Percentiles rank a stretch among this genome's conserved stretches.
These are phyloP conservation scores for Phialophora chinensis DNA, from an alignment of 2,329 filamentous ascomycete genomes.

Conservation along the genomic window DNA sequence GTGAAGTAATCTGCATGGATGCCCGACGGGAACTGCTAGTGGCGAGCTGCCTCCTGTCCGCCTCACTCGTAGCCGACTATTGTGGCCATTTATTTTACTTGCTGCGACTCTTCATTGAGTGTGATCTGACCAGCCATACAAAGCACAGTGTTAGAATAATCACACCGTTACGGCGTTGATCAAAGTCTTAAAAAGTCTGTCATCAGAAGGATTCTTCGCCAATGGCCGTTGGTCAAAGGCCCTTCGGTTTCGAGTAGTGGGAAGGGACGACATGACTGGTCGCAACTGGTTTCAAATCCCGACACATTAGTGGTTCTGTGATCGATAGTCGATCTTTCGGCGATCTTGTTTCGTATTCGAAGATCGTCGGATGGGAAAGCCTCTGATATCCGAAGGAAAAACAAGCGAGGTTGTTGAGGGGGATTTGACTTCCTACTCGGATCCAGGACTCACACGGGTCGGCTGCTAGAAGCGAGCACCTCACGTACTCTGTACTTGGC, in stretches of 20 bases:
- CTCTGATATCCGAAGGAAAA: not conserved
- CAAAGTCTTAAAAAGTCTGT: not conserved
- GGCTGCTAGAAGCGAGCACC: not conserved
- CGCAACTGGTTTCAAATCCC: not conserved
- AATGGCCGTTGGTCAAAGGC: not conserved
- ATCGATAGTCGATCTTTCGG: not conserved
- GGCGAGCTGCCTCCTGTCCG: not conserved
- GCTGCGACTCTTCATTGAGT: not conserved
- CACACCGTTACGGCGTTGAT: not conserved
- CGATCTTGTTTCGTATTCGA: slow-evolving; percentile 2
- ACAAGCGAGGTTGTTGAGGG: not conserved
- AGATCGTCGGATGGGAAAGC: not conserved
- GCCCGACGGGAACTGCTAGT: not conserved
- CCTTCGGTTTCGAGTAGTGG: not conserved
- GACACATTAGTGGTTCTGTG: not conserved
- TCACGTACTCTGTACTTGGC: not conserved
- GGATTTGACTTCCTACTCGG: not conserved
- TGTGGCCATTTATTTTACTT: not conserved
- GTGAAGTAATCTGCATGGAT: not conserved
- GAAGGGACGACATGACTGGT: not conserved
- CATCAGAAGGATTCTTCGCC: not conserved
- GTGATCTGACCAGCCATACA: not conserved
- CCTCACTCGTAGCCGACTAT: not conserved
- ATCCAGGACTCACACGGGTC: not conserved
- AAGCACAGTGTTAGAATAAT: not conserved